Conservation (phyloP, 371 early-diverging fungal genomes). For the Mortierella sp. region DNA sequence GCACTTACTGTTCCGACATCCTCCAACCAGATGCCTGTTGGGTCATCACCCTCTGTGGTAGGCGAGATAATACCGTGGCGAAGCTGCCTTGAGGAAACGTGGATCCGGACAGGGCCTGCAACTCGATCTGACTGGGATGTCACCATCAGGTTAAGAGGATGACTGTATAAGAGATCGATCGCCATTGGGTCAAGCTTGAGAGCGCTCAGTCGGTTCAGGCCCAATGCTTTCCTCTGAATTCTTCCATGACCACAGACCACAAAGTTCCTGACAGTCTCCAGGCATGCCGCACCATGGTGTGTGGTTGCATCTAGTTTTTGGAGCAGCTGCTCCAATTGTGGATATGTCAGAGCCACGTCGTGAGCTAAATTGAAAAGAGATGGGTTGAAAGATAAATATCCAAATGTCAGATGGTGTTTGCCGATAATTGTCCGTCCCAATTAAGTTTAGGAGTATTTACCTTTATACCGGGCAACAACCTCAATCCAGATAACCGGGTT, state of each 20-base stretch:
- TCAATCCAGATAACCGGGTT: constrained; percentile 52
- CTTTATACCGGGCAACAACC: constrained; percentile 42
- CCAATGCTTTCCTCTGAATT: constrained; percentile 56
- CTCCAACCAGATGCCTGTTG: constrained; percentile 57
- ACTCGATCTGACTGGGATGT: constrained; percentile 39
- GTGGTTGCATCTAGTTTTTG: constrained; percentile 57
- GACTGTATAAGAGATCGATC: constrained; percentile 44
- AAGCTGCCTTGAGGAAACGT: constrained; percentile 46
- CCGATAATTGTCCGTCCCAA: too few relatives aligned
- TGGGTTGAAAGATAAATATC: background rate
- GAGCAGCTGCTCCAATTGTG: constrained; percentile 84
- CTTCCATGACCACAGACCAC: constrained; percentile 80
- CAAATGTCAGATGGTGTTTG: too few relatives aligned
- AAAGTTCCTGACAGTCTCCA: constrained; percentile 77
- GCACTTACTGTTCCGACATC: constrained; percentile 45
- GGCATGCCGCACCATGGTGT: constrained; percentile 51
- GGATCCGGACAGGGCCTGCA: constrained; percentile 40
- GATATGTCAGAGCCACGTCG: constrained; percentile 80
- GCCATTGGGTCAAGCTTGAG: constrained; percentile 38
- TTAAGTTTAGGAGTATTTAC: background rate
- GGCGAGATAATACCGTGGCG: constrained; percentile 42
- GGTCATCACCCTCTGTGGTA: constrained; percentile 52
- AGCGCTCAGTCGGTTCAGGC: constrained; percentile 21
- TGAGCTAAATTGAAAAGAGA: constrained; percentile 63
- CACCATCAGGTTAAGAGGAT: constrained; percentile 48